These are phyloP conservation scores for Anethum foeniculum DNA, from an alignment of 140 eudicot species.

Conservation along the genomic window DNA sequence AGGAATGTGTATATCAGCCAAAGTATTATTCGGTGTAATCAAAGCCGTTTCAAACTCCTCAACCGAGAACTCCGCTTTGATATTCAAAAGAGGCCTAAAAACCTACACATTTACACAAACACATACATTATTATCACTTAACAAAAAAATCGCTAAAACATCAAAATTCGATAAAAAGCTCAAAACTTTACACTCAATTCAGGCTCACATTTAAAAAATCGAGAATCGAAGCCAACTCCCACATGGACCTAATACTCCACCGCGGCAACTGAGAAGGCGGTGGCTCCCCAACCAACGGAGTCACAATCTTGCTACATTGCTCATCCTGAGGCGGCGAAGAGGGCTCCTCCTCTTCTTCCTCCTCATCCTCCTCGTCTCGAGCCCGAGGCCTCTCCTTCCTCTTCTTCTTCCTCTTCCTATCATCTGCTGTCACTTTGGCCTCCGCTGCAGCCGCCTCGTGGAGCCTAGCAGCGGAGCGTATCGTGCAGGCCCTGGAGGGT, in stretches of 20 bases:
- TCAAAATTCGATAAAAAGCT: not conserved
- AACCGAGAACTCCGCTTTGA: conserved; percentile 70
- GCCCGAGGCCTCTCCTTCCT: conserved; percentile 14
- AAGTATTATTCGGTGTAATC: conserved; percentile 62
- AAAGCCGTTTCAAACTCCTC: conserved; percentile 94
- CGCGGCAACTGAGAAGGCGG: conserved; percentile 68
- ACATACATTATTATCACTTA: conserved; percentile 18
- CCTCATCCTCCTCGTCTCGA: not conserved
- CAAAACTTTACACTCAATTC: not conserved
- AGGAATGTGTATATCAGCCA: conserved; percentile 90
- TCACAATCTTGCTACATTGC: conserved; percentile 45
- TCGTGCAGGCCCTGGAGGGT: conserved; percentile 94
- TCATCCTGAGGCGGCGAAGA: conserved; percentile 34
- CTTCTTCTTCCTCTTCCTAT: conserved; percentile 31
- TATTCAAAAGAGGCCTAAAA: conserved; percentile 84
- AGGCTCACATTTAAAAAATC: conserved; percentile 74
- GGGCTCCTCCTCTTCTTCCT: conserved; percentile 18
- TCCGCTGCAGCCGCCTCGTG: conserved; percentile 68
- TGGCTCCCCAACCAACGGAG: conserved; percentile 63
- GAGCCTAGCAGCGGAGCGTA: conserved; percentile 60
- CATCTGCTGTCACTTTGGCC: conserved; percentile 26
- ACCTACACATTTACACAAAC: conserved; percentile 47
- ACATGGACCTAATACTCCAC: conserved; percentile 88
- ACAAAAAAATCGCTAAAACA: not conserved
- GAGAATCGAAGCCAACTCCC: conserved; percentile 78